Conservation (phyloP, 208 protist species). For the Entamoeba dispar region DNA sequence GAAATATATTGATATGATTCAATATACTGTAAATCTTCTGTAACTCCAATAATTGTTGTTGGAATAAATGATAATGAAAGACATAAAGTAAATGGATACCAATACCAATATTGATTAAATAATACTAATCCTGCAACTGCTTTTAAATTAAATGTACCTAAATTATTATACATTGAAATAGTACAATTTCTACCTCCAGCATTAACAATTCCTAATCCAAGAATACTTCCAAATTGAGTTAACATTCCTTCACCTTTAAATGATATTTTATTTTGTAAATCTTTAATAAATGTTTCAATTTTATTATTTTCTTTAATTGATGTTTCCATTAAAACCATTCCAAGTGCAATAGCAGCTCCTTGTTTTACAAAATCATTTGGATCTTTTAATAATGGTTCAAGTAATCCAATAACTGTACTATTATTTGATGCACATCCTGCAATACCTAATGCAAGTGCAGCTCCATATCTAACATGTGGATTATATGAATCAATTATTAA, state of each 20-base stretch:
- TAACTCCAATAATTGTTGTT: slow-evolving; percentile 82
- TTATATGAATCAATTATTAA: slow-evolving; percentile 81
- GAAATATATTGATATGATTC: slow-evolving; percentile 55
- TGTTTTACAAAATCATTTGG: slow-evolving; percentile 82
- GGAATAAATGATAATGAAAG: slow-evolving; percentile 74
- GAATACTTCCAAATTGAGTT: slow-evolving; percentile 81
- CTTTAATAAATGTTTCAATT: slow-evolving; percentile 25
- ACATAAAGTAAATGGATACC: slow-evolving; percentile 88
- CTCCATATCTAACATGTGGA: slow-evolving; percentile 82
- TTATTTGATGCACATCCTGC: slow-evolving; percentile 75
- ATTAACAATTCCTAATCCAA: slow-evolving; percentile 81
- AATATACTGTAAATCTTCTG: slow-evolving; percentile 61
- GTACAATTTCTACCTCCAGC: slow-evolving; percentile 71
- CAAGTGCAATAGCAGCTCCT: slow-evolving; percentile 72
- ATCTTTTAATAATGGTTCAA: slow-evolving; percentile 73
- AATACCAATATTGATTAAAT: slow-evolving; percentile 96
- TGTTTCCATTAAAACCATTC: slow-evolving; percentile 77
- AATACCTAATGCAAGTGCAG: slow-evolving; percentile 82
- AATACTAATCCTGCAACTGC: slow-evolving; percentile 73
- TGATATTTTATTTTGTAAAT: slow-evolving; percentile 7
- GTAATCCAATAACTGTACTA: slow-evolving; percentile 55
- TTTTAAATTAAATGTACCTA: slow-evolving; percentile 9
- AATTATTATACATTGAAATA: neutral
- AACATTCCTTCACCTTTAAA: slow-evolving; percentile 75
- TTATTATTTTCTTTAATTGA: slow-evolving; percentile 56